Evolutionary conservation across 1,284 basidiomycete genomes (phyloP).

Genomic region (Trichosporon sp.): DNA sequence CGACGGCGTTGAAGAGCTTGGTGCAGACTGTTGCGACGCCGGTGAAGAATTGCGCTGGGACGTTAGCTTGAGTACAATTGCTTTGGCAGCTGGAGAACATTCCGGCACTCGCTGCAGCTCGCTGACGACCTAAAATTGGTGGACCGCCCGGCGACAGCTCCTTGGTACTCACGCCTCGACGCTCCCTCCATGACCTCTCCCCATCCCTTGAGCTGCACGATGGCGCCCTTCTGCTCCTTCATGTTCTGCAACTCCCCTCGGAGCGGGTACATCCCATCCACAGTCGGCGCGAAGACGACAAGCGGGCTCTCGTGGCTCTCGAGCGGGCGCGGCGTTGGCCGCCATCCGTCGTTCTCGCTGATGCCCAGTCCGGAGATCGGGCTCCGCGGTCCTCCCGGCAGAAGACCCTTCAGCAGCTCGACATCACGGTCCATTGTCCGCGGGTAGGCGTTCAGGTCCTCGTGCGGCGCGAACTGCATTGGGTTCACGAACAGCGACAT

Average conservation of each 20-base stretch:
- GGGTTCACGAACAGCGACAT: conserved; percentile 97
- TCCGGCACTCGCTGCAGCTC: background rate
- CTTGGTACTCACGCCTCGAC: conserved; percentile 41
- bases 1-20: conserved; percentile 87
- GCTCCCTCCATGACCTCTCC: conserved; percentile 51
- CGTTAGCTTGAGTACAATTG: conserved; percentile 7
- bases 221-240: conserved; percentile 74
- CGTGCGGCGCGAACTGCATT: conserved; percentile 92
- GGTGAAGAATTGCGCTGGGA: conserved; percentile 84
- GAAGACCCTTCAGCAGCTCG: conserved; percentile 57
- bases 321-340: conserved; percentile 11
- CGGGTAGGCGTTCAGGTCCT: conserved; percentile 87
- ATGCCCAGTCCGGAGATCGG: conserved; percentile 30
- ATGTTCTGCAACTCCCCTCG: conserved; percentile 72
- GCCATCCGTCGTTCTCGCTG: conserved; percentile 26
- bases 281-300: conserved; percentile 71
- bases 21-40: conserved; percentile 93
- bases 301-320: conserved; percentile 49
- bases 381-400: conserved; percentile 49
- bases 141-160: background rate
- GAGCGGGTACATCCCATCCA: conserved; percentile 75
- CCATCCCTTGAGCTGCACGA: conserved; percentile 84
- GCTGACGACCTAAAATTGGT: no score
- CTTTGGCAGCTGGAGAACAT: no score
- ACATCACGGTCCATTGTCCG: conserved; percentile 60